phyloP scores from a whole-genome alignment of 106 monocot genomes.

The Allium fistulosum region DNA sequence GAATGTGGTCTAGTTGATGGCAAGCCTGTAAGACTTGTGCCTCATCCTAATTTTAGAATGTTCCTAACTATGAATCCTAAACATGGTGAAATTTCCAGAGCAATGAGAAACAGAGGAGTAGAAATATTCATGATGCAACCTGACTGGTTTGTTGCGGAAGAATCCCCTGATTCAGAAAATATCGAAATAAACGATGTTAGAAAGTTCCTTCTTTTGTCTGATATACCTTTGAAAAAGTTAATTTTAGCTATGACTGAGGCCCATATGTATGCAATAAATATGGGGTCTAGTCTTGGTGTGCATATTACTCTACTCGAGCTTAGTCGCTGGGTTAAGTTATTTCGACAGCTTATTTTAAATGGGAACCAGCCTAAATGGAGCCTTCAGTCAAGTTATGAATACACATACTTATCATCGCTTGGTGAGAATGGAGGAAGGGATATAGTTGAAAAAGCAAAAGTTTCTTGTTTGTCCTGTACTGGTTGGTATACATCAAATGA shows the following conservation, averaged over 20 bases:
- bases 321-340: constrained; percentile 77
- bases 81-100: constrained; percentile 91
- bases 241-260: constrained; percentile 63
- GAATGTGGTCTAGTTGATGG: constrained; percentile 93
- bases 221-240: constrained; percentile 49
- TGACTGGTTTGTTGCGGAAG: constrained; percentile 10
- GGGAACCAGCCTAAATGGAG: constrained; percentile 86
- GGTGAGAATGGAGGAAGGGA: constrained; percentile 54
- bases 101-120: constrained; percentile 94
- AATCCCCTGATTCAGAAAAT: constrained; percentile 7
- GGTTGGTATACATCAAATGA: constrained; percentile 15
- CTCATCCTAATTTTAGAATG: constrained; percentile 82
- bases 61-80: constrained; percentile 86
- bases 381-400: constrained; percentile 86
- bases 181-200: constrained; percentile 29
- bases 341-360: constrained; percentile 70
- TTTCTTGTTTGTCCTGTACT: constrained; percentile 24
- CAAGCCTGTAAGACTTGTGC: constrained; percentile 49
- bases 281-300: constrained; percentile 44
- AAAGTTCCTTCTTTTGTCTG: constrained; percentile 46
- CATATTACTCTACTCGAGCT: constrained; percentile 81
- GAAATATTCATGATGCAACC: constrained; percentile 79
- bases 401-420: constrained; percentile 80
- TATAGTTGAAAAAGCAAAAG: constrained; percentile 41
- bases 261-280: constrained; percentile 52